These are phyloP conservation scores for Fusarium anthophilum DNA, from an alignment of 2,329 filamentous ascomycete genomes.

Conservation along the genomic window DNA sequence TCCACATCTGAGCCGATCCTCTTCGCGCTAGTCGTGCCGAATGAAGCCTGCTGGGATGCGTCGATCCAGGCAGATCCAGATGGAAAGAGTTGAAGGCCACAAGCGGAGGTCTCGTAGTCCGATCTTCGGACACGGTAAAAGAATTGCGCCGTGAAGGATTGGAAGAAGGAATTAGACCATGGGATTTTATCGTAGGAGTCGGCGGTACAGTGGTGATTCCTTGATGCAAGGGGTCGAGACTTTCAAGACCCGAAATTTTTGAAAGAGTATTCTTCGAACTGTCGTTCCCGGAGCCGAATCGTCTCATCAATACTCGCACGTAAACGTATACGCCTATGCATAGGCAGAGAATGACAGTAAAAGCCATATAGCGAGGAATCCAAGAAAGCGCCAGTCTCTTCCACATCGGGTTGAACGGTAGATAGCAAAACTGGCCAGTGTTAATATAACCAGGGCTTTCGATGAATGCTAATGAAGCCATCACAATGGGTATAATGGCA, in stretches of 20 bases:
- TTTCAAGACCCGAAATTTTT: slow-evolving; percentile 16
- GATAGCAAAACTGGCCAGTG: slow-evolving; percentile 74
- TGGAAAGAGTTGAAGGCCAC: slow-evolving; percentile 31
- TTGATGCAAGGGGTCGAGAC: slow-evolving; percentile 11
- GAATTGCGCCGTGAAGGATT: slow-evolving; percentile 31
- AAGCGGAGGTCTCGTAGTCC: slow-evolving; percentile 13
- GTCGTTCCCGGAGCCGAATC: slow-evolving; percentile 45
- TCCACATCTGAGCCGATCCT: slow-evolving; percentile 35
- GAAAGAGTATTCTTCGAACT: slow-evolving; percentile 25
- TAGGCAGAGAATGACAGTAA: slow-evolving; percentile 69
- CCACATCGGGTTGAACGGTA: slow-evolving; percentile 75
- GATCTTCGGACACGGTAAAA: slow-evolving; percentile 7
- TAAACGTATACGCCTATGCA: slow-evolving; percentile 78
- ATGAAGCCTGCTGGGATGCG: slow-evolving; percentile 20
- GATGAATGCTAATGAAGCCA: slow-evolving; percentile 72
- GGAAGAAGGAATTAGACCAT: slow-evolving; percentile 47
- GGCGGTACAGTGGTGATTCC: slow-evolving; percentile 33
- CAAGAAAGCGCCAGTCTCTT: slow-evolving; percentile 74
- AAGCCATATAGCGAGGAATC: slow-evolving; percentile 78
- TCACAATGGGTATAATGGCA: slow-evolving; percentile 65
- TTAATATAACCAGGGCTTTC: slow-evolving; percentile 67
- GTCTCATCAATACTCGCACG: slow-evolving; percentile 59
- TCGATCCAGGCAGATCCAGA: slow-evolving; percentile 6
- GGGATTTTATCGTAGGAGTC: slow-evolving; percentile 45
- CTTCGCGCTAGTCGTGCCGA: slow-evolving; percentile 16